These are phyloP conservation scores for Barbarea vulgaris DNA, from an alignment of 345 rosid genomes.

Conservation along the genomic window DNA sequence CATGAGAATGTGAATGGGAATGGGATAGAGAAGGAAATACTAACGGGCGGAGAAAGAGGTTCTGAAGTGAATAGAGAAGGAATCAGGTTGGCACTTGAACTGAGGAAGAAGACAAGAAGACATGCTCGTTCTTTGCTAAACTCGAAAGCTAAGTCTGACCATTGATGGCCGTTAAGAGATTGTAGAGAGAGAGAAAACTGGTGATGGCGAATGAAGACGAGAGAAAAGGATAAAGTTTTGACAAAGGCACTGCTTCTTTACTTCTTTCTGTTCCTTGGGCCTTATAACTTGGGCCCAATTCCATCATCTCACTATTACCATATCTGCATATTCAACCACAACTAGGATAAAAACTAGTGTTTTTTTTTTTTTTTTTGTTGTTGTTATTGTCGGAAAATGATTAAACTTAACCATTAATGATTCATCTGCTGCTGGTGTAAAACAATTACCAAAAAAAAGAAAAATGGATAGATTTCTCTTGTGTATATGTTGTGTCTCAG, in stretches of 20 bases:
- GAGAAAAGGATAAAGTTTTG: slow-evolving; percentile 38
- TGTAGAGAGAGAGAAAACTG: slow-evolving; percentile 34
- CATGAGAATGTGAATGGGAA: neutral
- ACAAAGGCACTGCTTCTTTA: slow-evolving; percentile 3
- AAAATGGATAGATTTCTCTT: too few species aligned
- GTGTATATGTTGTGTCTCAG: too few species aligned
- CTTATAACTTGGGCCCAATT: slow-evolving; percentile 30
- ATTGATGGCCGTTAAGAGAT: slow-evolving; percentile 39
- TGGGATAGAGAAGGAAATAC: slow-evolving; percentile 16
- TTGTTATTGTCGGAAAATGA: neutral
- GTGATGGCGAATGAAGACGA: slow-evolving; percentile 46
- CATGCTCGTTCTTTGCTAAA: slow-evolving; percentile 36
- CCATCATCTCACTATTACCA: neutral
- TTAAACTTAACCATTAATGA: neutral
- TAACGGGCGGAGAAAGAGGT: slow-evolving; percentile 45
- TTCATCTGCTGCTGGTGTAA: neutral
- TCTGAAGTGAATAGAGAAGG: slow-evolving; percentile 66
- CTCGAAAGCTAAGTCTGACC: slow-evolving; percentile 38
- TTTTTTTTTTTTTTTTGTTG: neutral
- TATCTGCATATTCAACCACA: neutral
- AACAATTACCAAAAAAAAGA: neutral
- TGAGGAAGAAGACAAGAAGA: slow-evolving; percentile 82
- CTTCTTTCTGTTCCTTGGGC: slow-evolving; percentile 20
- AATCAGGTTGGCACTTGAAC: slow-evolving; percentile 88
- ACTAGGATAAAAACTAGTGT: neutral